A percentile compares a stretch with the other conserved stretches of the same genome.
Conservation (phyloP, 306 rosid species). For the Lathyrus oleraceus region DNA sequence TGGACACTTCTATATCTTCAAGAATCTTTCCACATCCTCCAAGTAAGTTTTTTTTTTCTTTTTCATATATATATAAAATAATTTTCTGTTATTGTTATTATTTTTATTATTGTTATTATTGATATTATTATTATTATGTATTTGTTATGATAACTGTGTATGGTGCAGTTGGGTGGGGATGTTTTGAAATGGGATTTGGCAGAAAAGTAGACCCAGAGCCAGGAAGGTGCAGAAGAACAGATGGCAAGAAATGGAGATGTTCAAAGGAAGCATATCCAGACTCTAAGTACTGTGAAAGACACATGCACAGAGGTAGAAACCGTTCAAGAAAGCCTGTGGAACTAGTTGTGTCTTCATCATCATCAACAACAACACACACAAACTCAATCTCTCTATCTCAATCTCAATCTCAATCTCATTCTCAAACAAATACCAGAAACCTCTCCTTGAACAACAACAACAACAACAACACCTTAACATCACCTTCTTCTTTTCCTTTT, state of each 20-base stretch:
- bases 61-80: neutral
- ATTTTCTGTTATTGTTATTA: neutral
- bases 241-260: slow-evolving; percentile 99
- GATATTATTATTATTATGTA: neutral
- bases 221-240: slow-evolving; percentile 99
- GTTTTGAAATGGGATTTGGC: slow-evolving; percentile 93
- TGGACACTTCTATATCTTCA: slow-evolving; percentile 71
- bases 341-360: slow-evolving; percentile 49
- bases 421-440: slow-evolving; percentile 27
- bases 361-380: slow-evolving; percentile 32
- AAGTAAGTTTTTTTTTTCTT: slow-evolving; percentile 54
- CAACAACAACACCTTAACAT: slow-evolving; percentile 26
- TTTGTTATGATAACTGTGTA: neutral
- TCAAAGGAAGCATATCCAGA: slow-evolving; percentile 99
- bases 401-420: neutral
- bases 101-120: neutral
- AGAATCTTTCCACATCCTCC: slow-evolving; percentile 85
- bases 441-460: slow-evolving; percentile 43
- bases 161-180: slow-evolving; percentile 88
- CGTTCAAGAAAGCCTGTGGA: slow-evolving; percentile 99
- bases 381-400: slow-evolving; percentile 40
- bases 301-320: slow-evolving; percentile 99
- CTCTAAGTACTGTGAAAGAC: slow-evolving; percentile 96
- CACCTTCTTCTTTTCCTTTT: slow-evolving; percentile 50
- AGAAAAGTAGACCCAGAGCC: slow-evolving; percentile 98